phyloP scores from a whole-genome alignment of 805 yeast genomes.

The Myxozyma monticola region DNA sequence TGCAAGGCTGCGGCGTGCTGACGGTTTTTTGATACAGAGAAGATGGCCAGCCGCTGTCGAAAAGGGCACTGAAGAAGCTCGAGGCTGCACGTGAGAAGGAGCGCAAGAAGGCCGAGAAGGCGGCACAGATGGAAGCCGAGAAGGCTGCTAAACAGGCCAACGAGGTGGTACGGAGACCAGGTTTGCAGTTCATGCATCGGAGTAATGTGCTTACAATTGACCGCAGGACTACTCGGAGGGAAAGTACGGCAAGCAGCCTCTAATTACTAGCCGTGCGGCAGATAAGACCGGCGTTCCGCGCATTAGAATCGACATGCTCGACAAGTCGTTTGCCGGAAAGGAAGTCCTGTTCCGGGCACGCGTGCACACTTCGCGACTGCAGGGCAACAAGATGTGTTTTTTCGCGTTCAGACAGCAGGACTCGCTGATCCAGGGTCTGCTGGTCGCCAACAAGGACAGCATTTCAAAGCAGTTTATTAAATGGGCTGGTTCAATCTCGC shows the following conservation, averaged over 20 bases:
- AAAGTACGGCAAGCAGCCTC: slow-evolving; percentile 85
- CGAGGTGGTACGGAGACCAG: slow-evolving; percentile 52
- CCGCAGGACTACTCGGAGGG: slow-evolving; percentile 72
- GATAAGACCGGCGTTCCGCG: slow-evolving; percentile 65
- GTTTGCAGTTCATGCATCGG: too few species aligned
- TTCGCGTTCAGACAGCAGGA: slow-evolving; percentile 89
- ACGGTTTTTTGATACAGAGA: slow-evolving; percentile 42
- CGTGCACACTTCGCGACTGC: slow-evolving; percentile 88
- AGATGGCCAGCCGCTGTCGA: slow-evolving; percentile 85
- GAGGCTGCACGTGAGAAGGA: slow-evolving; percentile 92
- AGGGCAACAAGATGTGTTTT: slow-evolving; percentile 92
- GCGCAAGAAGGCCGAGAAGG: slow-evolving; percentile 88
- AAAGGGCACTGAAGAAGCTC: slow-evolving; percentile 92
- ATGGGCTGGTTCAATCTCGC: slow-evolving; percentile 83
- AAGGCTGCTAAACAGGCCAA: slow-evolving; percentile 75
- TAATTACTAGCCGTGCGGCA: slow-evolving; percentile 66
- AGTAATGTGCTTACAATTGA: too few species aligned
- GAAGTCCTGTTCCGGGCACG: slow-evolving; percentile 89
- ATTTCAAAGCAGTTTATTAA: slow-evolving; percentile 95
- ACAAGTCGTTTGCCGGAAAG: slow-evolving; percentile 66
- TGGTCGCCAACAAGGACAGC: slow-evolving; percentile 70
- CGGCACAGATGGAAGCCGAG: slow-evolving; percentile 81
- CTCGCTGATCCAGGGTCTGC: slow-evolving; percentile 76
- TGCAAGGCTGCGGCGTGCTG: not conserved
- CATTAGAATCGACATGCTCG: slow-evolving; percentile 52